Evolutionary conservation across 2,329 filamentous ascomycete species (phyloP).

Genomic region (Pezicula radicicola): DNA sequence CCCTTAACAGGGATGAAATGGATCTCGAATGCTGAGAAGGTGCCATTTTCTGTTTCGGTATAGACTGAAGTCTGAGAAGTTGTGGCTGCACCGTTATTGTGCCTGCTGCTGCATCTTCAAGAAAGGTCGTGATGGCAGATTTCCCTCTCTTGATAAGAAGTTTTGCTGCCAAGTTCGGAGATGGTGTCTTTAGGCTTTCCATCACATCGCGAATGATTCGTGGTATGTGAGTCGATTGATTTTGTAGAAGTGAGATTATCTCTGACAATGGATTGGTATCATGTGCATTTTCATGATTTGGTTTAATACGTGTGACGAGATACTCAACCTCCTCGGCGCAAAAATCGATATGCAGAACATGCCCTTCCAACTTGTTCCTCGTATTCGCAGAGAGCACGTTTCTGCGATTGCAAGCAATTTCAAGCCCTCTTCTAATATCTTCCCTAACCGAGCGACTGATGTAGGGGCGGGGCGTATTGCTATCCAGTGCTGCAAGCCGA

Average conservation of each 20-base stretch:
- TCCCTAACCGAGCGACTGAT: conserved; percentile 1
- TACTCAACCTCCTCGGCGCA: conserved; percentile 9
- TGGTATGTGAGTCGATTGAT: conserved; percentile 1
- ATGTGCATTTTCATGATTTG: background rate
- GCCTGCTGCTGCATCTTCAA: conserved; percentile 13
- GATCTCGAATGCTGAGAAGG: background rate
- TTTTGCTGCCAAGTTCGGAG: conserved; percentile 42
- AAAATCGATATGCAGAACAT: conserved; percentile 15
- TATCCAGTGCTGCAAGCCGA: background rate
- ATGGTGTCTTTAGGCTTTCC: conserved; percentile 3
- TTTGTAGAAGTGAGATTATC: conserved; percentile 3
- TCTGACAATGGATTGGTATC: background rate
- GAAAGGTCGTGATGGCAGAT: conserved; percentile 12
- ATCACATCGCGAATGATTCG: background rate
- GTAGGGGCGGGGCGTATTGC: conserved; percentile 8
- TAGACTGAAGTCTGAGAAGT: conserved; percentile 2
- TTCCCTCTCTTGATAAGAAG: conserved; percentile 51
- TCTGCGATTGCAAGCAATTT: background rate
- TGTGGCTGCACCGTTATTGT: conserved; percentile 1
- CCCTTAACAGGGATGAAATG: conserved; percentile 14
- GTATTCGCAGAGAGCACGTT: background rate
- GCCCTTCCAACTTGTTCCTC: background rate
- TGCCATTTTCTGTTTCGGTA: background rate
- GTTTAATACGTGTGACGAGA: conserved; percentile 1
- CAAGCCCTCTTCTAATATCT: conserved; percentile 7